phyloP scores from a whole-genome alignment of 345 rosid species.

The Eucalyptus dawsonii region DNA sequence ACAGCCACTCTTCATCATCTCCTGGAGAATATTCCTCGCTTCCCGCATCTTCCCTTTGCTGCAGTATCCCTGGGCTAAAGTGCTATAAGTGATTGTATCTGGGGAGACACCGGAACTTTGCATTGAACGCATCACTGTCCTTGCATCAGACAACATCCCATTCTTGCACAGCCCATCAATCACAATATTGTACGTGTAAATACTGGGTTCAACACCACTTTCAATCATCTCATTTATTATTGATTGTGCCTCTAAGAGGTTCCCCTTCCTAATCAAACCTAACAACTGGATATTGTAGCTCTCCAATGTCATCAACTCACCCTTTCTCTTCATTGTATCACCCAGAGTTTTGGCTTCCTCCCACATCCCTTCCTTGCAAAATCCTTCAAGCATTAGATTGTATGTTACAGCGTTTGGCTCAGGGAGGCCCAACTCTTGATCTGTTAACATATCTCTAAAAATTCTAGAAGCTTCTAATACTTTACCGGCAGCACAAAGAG shows the following conservation, averaged over 20 bases:
- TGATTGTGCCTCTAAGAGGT: slow-evolving; percentile 54
- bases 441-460: slow-evolving; percentile 86
- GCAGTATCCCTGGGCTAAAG: slow-evolving; percentile 73
- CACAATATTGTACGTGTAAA: slow-evolving; percentile 65
- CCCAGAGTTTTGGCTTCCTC: slow-evolving; percentile 69
- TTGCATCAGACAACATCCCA: slow-evolving; percentile 77
- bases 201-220: slow-evolving; percentile 47
- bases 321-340: slow-evolving; percentile 41
- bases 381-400: slow-evolving; percentile 79
- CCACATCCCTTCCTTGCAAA: slow-evolving; percentile 67
- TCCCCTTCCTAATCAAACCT: slow-evolving; percentile 63
- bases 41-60: slow-evolving; percentile 40
- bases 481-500: slow-evolving; percentile 63
- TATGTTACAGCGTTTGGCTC: slow-evolving; percentile 61
- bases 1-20: slow-evolving; percentile 61
- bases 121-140: slow-evolving; percentile 43
- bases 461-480: slow-evolving; percentile 81
- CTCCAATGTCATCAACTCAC: slow-evolving; percentile 36
- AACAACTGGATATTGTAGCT: slow-evolving; percentile 76
- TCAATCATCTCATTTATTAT: slow-evolving; percentile 61
- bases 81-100: slow-evolving; percentile 65
- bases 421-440: slow-evolving; percentile 71
- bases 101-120: slow-evolving; percentile 47
- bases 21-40: slow-evolving; percentile 55
- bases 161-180: slow-evolving; percentile 77